phyloP scores from a whole-genome alignment of 2,329 filamentous ascomycete genomes.

The Huntiella moniliformis region DNA sequence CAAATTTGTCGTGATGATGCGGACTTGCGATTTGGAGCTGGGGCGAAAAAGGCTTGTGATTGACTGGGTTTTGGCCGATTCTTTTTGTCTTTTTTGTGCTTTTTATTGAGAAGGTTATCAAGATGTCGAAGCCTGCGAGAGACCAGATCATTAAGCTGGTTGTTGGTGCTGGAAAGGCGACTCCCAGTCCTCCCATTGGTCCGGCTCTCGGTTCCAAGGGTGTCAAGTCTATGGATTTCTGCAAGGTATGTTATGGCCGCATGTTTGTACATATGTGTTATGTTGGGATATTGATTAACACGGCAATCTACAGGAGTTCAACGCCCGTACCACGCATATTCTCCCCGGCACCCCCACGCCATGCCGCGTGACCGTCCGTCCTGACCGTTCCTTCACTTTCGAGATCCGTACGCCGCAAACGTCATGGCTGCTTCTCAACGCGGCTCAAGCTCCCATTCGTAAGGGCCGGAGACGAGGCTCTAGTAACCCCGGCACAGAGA shows the following conservation, averaged over 20 bases:
- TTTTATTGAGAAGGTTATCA: conserved; percentile 6
- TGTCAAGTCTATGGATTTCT: conserved; percentile 99
- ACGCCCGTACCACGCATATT: conserved; percentile 79
- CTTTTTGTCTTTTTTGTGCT: neutral
- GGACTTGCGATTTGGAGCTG: neutral
- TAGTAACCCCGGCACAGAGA: conserved; percentile 53
- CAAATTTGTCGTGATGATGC: conserved; percentile 9
- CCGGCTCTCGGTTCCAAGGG: conserved; percentile 92
- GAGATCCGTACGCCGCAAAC: conserved; percentile 89
- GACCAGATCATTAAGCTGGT: conserved; percentile 91
- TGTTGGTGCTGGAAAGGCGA: conserved; percentile 87
- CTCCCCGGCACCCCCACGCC: conserved; percentile 69
- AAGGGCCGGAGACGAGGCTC: conserved; percentile 68
- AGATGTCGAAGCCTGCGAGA: conserved; percentile 34
- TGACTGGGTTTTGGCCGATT: neutral
- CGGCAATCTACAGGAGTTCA: conserved; percentile 60
- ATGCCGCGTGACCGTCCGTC: conserved; percentile 75
- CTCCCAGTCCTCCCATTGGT: conserved; percentile 86
- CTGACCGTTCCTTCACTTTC: conserved; percentile 84
- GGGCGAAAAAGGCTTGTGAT: neutral
- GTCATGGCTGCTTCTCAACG: conserved; percentile 70
- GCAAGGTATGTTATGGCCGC: conserved; percentile 47
- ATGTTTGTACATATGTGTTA: neutral
- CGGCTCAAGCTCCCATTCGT: conserved; percentile 55
- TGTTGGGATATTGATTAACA: neutral